Evolutionary conservation across 1,284 basidiomycete genomes (phyloP).

Genomic region (Trametes versicolor): DNA sequence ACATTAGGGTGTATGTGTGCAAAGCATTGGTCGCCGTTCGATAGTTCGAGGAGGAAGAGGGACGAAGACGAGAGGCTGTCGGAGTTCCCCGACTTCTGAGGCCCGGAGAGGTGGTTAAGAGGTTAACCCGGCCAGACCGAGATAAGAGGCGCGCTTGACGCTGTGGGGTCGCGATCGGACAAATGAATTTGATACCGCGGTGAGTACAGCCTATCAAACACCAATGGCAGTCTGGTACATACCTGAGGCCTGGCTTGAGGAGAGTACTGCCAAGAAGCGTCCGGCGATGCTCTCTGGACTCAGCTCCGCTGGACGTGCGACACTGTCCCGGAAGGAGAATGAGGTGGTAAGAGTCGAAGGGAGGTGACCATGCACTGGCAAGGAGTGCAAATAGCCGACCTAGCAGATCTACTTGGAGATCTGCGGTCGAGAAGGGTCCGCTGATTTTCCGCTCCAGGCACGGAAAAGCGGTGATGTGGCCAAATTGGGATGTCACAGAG

Average conservation of each 20-base stretch:
- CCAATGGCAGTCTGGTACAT: neutral
- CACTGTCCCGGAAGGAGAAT: no score
- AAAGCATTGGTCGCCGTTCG: constrained; percentile 12
- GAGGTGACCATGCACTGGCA: no score
- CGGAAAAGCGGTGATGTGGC: neutral
- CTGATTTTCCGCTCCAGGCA: neutral
- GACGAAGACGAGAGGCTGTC: constrained; percentile 7
- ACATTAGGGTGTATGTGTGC: constrained; percentile 24
- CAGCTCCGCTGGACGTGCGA: no score
- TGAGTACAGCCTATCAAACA: neutral
- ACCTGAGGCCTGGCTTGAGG: neutral
- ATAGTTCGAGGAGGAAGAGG: neutral
- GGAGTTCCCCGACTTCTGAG: constrained; percentile 5
- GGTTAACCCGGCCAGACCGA: constrained; percentile 15
- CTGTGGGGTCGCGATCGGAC: constrained; percentile 18
- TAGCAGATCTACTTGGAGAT: neutral
- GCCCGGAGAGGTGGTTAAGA: constrained; percentile 8
- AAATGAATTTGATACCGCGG: constrained; percentile 5
- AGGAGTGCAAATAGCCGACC: no score
- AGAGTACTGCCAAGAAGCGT: no score
- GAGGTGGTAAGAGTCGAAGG: no score
- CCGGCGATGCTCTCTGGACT: no score
- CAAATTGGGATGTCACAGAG: constrained; percentile 3
- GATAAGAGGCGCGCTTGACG: constrained; percentile 23
- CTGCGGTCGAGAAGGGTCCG: neutral